These are phyloP conservation scores for Saccharomyces pastorianus DNA, from an alignment of 1,139 yeast genomes.

Conservation along the genomic window DNA sequence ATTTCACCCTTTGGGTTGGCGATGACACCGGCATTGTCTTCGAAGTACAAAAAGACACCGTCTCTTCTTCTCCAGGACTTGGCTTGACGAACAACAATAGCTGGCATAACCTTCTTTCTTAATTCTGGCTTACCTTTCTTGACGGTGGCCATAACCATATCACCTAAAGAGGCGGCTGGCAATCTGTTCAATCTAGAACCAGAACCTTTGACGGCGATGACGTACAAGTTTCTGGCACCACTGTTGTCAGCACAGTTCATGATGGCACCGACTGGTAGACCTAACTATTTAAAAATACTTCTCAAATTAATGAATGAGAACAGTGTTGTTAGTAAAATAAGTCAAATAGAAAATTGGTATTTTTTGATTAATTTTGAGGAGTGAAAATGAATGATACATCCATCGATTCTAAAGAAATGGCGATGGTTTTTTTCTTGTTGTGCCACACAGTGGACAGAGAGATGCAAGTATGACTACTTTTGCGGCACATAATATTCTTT, in stretches of 20 bases:
- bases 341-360: background rate
- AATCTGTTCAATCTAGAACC: constrained; percentile 99
- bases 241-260: constrained; percentile 99
- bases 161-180: constrained; percentile 99
- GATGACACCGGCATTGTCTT: constrained; percentile 99
- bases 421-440: no score
- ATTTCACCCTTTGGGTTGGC: constrained; percentile 99
- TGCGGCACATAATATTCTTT: no score
- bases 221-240: constrained; percentile 99
- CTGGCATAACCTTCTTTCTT: constrained; percentile 99
- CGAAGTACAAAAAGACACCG: constrained; percentile 98
- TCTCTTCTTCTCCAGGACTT: constrained; percentile 99
- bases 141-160: constrained; percentile 99
- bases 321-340: constrained; percentile 17
- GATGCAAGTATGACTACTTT: no score
- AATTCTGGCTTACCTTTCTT: constrained; percentile 99
- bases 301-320: constrained; percentile 2
- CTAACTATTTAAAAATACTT: constrained; percentile 48
- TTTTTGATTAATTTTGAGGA: background rate
- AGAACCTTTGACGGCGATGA: constrained; percentile 96
- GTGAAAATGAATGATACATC: background rate
- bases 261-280: constrained; percentile 99
- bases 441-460: no score
- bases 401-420: no score
- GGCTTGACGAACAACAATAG: constrained; percentile 97